Percentiles rank a stretch among this genome's conserved stretches.
phyloP scores from a whole-genome alignment of 805 yeast species.

The Cyberlindnera saturnus region DNA sequence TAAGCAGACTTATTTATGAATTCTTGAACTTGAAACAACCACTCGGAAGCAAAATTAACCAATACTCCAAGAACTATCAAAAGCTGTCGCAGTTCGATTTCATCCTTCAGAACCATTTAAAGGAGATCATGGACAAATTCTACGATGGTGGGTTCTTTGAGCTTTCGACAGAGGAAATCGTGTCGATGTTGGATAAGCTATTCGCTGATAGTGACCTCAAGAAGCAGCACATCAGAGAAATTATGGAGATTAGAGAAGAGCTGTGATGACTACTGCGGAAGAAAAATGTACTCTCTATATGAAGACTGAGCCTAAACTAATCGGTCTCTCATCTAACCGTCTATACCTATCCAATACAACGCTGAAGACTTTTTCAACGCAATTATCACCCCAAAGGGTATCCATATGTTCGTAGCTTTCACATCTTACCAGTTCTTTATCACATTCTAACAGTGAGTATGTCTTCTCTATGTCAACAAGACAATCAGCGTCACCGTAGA shows the following conservation, averaged over 20 bases:
- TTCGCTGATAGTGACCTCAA: conserved; percentile 35
- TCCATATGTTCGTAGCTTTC: conserved; percentile 72
- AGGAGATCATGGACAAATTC: conserved; percentile 34
- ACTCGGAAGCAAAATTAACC: conserved; percentile 3
- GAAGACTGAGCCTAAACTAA: background rate
- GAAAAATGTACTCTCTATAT: background rate
- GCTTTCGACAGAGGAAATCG: conserved; percentile 30
- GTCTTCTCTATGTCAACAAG: conserved; percentile 66
- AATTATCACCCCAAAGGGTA: conserved; percentile 69
- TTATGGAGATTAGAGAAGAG: conserved; percentile 37
- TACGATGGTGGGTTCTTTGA: conserved; percentile 35
- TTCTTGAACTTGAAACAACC: conserved; percentile 13
- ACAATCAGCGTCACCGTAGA: conserved; percentile 68
- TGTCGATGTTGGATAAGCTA: conserved; percentile 30
- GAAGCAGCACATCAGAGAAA: conserved; percentile 29
- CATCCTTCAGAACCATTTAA: conserved; percentile 29
- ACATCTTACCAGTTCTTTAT: conserved; percentile 35
- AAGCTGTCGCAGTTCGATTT: conserved; percentile 18
- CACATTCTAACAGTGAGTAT: conserved; percentile 41
- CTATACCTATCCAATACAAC: conserved; percentile 45
- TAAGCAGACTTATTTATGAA: conserved; percentile 12
- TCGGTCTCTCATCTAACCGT: conserved; percentile 6
- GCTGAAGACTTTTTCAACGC: conserved; percentile 31
- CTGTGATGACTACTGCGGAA: background rate
- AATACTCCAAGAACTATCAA: conserved; percentile 14